These are phyloP conservation scores for Groenewaldozyma salmanticensis DNA, from an alignment of 805 yeast genomes.

Conservation along the genomic window DNA sequence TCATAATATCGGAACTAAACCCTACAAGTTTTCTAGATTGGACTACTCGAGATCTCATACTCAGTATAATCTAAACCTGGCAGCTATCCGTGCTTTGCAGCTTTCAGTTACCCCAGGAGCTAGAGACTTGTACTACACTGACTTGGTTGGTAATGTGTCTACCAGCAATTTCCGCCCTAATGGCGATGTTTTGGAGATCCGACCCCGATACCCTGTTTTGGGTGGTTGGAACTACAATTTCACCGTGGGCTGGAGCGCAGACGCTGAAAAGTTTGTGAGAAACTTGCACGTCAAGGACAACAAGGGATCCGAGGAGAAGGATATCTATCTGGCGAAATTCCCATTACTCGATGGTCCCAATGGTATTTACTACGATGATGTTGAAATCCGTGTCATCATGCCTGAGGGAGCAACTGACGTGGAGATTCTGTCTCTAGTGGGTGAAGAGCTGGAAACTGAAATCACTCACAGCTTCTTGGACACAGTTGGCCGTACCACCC, in stretches of 20 bases:
- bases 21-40: constrained; percentile 55
- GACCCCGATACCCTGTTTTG: constrained; percentile 88
- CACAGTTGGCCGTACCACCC: constrained; percentile 66
- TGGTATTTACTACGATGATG: constrained; percentile 59
- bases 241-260: constrained; percentile 86
- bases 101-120: constrained; percentile 43
- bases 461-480: constrained; percentile 47
- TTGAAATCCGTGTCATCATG: constrained; percentile 52
- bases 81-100: constrained; percentile 53
- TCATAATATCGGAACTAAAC: constrained; percentile 61
- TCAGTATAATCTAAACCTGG: constrained; percentile 37
- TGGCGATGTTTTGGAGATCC: constrained; percentile 38
- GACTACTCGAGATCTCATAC: constrained; percentile 46
- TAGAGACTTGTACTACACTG: constrained; percentile 70
- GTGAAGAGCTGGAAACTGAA: constrained; percentile 17
- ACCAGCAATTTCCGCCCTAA: constrained; percentile 41
- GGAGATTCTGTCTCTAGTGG: constrained; percentile 44
- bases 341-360: constrained; percentile 67
- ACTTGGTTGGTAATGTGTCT: constrained; percentile 87
- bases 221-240: constrained; percentile 96
- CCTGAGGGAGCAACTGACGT: constrained; percentile 77
- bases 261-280: constrained; percentile 44
- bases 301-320: too few species aligned
- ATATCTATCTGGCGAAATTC: constrained; percentile 48
- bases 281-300: constrained; percentile 15